Base-by-base conservation (phyloP, 495 filamentous ascomycete species). In the Aspergillus coremiiformis region DNA sequence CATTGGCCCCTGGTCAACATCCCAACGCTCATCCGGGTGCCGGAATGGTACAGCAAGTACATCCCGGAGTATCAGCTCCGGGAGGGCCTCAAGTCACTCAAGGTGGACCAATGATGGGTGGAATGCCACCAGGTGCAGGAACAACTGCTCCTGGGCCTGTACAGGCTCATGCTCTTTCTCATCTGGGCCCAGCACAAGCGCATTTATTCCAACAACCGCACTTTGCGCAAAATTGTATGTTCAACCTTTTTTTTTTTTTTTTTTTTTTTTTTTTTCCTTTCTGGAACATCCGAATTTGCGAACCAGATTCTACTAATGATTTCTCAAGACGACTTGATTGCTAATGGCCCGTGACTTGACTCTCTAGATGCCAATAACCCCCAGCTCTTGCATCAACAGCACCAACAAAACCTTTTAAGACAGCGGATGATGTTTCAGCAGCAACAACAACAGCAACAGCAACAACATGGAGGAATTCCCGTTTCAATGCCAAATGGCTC, bases 51-150 rank as follows among this genome's bases (percentile, higher is more conserved):
- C 88, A 86, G 59, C 85, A 85, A 65, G 86, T 85, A 64, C 89
- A 93, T 61, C 85, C 87, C 62, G 87, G 85, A 35, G 89, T 89
- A n/a, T 90, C 89, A 30, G 87, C 79, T 9, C 86, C 89, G 7
- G 84, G 83, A 51, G 82, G 80, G 33, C 81, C 83, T 44, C 89
- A 93, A 59, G 87, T 91, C 29, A 89, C 79, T 60, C 86, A 91
- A 54, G 79, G 83, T 23, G 85, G 84, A 21, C 83, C 86, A 53
- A 81, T 85, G 78, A 84, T 92, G 85, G 86, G 72, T 49, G 84
- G 81, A 7, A 91, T 95, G 82, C 86, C 87, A 58, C 86, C 85
- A 41, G 87, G 80, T 42, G 77, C 74, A 49, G 72, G 68, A 42
- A 74, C 73, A 23, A 66, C 67, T 35, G 74, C 68, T 33, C 73